Evolutionary conservation across 2,329 filamentous ascomycete species (phyloP).

Genomic region (Alternaria longipes): DNA sequence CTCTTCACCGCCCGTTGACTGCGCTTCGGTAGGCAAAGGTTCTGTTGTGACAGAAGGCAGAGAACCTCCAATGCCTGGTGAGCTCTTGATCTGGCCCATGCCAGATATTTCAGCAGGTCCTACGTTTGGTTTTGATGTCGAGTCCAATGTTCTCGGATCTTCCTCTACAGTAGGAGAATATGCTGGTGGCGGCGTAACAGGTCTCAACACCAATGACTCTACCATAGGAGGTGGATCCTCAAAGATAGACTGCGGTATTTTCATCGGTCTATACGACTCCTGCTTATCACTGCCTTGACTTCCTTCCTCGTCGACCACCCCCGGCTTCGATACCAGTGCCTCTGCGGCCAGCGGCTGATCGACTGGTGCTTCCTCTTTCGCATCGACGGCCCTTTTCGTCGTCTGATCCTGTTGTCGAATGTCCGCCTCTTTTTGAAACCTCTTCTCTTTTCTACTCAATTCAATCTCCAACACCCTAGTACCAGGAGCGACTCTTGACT

Average conservation of each 20-base stretch:
- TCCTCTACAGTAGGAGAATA: constrained; percentile 13
- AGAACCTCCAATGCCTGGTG: neutral
- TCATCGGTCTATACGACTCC: constrained; percentile 21
- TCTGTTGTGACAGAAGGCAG: neutral
- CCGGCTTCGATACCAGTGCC: constrained; percentile 28
- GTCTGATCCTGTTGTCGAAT: constrained; percentile 43
- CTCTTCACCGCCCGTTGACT: neutral
- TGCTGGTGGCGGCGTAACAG: constrained; percentile 37
- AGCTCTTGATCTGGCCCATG: neutral
- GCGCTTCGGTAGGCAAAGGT: neutral
- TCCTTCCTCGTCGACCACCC: constrained; percentile 14
- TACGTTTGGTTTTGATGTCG: neutral
- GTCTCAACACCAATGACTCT: constrained; percentile 5
- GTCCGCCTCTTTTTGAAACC: constrained; percentile 43
- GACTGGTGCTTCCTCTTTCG: constrained; percentile 35
- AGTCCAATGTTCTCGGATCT: neutral
- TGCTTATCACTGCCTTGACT: neutral
- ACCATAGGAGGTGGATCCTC: constrained; percentile 25
- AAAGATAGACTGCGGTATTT: constrained; percentile 36
- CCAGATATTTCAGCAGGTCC: neutral
- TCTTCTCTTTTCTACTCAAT: constrained; percentile 62
- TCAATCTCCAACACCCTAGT: constrained; percentile 66
- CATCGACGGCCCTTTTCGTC: constrained; percentile 39
- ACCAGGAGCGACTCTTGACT: constrained; percentile 56
- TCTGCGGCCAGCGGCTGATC: constrained; percentile 35